Conservation (phyloP, 441 rosid genomes). For the Populus hybrid region DNA sequence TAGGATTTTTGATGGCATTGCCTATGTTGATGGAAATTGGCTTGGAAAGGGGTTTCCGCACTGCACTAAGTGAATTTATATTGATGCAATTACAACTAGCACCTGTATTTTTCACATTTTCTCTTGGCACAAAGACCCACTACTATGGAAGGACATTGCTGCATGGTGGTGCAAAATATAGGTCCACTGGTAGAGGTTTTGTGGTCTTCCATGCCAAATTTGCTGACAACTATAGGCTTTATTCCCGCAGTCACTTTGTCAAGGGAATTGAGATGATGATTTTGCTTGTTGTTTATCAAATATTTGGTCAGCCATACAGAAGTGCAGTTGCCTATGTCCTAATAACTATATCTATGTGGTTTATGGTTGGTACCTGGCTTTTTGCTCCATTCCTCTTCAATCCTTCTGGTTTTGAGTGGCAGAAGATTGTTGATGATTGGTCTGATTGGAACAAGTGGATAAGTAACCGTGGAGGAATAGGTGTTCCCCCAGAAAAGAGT, state of each 20-base stretch:
- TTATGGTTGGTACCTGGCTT: constrained; percentile 99
- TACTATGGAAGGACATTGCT: constrained; percentile 95
- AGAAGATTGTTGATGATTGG: constrained; percentile 99
- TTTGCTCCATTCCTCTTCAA: constrained; percentile 98
- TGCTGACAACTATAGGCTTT: constrained; percentile 95
- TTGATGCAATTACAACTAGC: constrained; percentile 98
- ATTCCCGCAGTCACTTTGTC: constrained; percentile 98
- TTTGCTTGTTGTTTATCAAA: constrained; percentile 82
- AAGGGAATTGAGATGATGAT: constrained; percentile 97
- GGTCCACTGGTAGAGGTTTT: constrained; percentile 97
- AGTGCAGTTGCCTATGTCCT: constrained; percentile 80
- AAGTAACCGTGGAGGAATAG: constrained; percentile 88
- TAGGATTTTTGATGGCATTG: constrained; percentile 92
- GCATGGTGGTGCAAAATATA: constrained; percentile 98
- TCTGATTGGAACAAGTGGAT: constrained; percentile 99
- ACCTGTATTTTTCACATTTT: constrained; percentile 97
- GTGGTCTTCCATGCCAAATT: constrained; percentile 99
- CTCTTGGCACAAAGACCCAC: constrained; percentile 98
- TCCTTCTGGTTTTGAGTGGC: constrained; percentile 99
- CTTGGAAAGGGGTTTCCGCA: constrained; percentile 93
- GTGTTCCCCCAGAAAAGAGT: constrained; percentile 96
- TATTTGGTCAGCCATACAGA: constrained; percentile 85
- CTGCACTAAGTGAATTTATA: constrained; percentile 93
- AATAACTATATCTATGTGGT: constrained; percentile 97
- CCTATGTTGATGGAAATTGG: constrained; percentile 99